Evolutionary conservation across 2,329 filamentous ascomycete species (phyloP).

Genomic region (Alternaria conjuncta): DNA sequence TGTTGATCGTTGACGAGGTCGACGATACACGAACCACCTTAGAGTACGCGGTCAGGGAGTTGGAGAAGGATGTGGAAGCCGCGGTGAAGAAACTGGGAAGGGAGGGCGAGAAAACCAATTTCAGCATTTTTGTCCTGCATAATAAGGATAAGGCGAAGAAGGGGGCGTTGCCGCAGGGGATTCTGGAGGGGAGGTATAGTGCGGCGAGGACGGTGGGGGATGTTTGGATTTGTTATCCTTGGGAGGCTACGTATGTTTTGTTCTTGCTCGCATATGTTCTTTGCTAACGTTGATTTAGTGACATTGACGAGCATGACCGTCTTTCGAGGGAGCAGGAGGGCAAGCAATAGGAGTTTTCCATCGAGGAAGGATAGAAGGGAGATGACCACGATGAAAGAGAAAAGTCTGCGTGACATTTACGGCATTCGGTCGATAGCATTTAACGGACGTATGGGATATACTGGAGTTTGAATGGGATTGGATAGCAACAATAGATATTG

Average conservation of each 20-base stretch:
- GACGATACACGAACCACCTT: slow-evolving; percentile 94
- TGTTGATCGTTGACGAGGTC: slow-evolving; percentile 93
- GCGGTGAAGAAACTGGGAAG: slow-evolving; percentile 76
- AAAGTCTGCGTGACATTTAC: not conserved
- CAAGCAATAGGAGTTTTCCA: slow-evolving; percentile 9
- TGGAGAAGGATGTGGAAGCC: slow-evolving; percentile 90
- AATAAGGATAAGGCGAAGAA: slow-evolving; percentile 99
- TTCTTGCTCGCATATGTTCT: not conserved
- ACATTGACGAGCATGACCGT: slow-evolving; percentile 91
- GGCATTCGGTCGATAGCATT: not conserved
- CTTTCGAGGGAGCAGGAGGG: slow-evolving; percentile 60
- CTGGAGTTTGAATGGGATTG: not conserved
- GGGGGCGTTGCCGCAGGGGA: slow-evolving; percentile 78
- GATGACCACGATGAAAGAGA: not conserved
- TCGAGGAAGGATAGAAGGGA: not conserved
- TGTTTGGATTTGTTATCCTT: slow-evolving; percentile 98
- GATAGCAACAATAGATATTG: not conserved
- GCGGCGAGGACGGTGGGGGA: slow-evolving; percentile 90
- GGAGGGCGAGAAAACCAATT: slow-evolving; percentile 77
- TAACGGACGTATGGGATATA: not conserved
- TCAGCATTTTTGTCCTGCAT: slow-evolving; percentile 95
- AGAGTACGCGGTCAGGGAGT: slow-evolving; percentile 90
- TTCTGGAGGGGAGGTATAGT: slow-evolving; percentile 78
- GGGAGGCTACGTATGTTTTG: slow-evolving; percentile 77
- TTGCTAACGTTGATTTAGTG: slow-evolving; percentile 50